A percentile compares a stretch with the other conserved stretches of the same genome.
These are phyloP conservation scores for Ziziphus jujuba DNA, from an alignment of 306 rosid species.

Conservation along the genomic window DNA sequence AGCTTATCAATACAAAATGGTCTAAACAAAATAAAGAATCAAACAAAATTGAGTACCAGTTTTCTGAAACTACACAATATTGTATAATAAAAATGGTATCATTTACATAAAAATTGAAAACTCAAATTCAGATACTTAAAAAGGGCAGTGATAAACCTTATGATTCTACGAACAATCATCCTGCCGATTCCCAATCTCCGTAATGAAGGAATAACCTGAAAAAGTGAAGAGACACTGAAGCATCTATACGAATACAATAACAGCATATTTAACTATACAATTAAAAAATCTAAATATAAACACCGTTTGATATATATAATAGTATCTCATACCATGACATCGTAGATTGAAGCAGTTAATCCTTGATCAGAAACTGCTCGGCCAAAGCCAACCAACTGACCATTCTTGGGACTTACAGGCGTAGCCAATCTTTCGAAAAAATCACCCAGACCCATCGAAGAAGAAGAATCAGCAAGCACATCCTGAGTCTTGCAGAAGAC, in stretches of 20 bases:
- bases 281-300: not conserved
- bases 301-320: not conserved
- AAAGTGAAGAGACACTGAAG: slow-evolving; percentile 39
- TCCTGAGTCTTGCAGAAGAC: slow-evolving; percentile 62
- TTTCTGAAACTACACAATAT: no score
- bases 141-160: slow-evolving; percentile 43
- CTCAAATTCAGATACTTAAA: not conserved
- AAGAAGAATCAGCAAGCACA: not conserved
- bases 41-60: not conserved
- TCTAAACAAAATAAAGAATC: not conserved
- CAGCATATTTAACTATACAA: not conserved
- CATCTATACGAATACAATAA: slow-evolving; percentile 15
- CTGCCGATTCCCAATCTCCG: slow-evolving; percentile 77
- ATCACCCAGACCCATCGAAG: slow-evolving; percentile 33
- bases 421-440: slow-evolving; percentile 34
- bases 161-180: slow-evolving; percentile 61
- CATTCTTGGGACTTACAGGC: slow-evolving; percentile 54
- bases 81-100: no score
- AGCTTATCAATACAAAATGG: not conserved
- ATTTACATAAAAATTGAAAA: not conserved
- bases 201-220: slow-evolving; percentile 73
- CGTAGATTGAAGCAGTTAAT: slow-evolving; percentile 77
- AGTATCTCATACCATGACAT: slow-evolving; percentile 63
- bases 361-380: slow-evolving; percentile 81
- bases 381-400: slow-evolving; percentile 76